Percentiles rank a stretch among this genome's conserved stretches.
phyloP scores from a whole-genome alignment of 2,329 filamentous ascomycete genomes.

The Fusarium xylarioides region DNA sequence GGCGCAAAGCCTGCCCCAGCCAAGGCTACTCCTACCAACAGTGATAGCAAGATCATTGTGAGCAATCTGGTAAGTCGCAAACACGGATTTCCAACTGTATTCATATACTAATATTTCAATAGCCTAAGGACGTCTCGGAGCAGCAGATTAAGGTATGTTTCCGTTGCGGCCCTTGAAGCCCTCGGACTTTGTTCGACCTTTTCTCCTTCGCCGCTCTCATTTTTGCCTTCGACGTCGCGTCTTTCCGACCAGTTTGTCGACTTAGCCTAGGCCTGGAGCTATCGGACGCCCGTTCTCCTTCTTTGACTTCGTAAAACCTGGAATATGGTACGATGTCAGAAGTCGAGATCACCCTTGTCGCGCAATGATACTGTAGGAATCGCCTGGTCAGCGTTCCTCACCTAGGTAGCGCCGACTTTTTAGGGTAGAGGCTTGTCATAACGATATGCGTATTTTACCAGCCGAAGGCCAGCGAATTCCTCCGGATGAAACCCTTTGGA shows the following conservation, averaged over 20 bases:
- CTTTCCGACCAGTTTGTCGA: conserved; percentile 31
- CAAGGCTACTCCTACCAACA: conserved; percentile 67
- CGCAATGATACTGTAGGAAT: conserved; percentile 54
- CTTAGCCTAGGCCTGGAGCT: conserved; percentile 36
- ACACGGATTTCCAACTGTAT: background rate
- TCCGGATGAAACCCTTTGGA: conserved; percentile 42
- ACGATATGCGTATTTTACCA: conserved; percentile 35
- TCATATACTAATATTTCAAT: conserved; percentile 56
- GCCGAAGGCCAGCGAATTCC: conserved; percentile 36
- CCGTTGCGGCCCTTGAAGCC: conserved; percentile 76
- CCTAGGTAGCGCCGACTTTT: conserved; percentile 39
- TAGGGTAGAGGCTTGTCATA: conserved; percentile 38
- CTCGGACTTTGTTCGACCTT: conserved; percentile 76
- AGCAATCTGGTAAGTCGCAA: conserved; percentile 86
- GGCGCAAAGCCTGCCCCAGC: conserved; percentile 70
- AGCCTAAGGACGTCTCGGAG: conserved; percentile 98
- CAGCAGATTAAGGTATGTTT: conserved; percentile 99
- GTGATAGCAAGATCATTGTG: conserved; percentile 96
- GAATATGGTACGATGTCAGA: conserved; percentile 51
- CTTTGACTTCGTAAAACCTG: conserved; percentile 41
- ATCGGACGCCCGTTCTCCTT: conserved; percentile 47
- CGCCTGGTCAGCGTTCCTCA: conserved; percentile 63
- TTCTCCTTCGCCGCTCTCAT: conserved; percentile 52
- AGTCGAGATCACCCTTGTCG: conserved; percentile 69
- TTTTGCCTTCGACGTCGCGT: conserved; percentile 46